Conservation (phyloP, 2,329 filamentous ascomycete genomes). For the Botrytis byssoidea region DNA sequence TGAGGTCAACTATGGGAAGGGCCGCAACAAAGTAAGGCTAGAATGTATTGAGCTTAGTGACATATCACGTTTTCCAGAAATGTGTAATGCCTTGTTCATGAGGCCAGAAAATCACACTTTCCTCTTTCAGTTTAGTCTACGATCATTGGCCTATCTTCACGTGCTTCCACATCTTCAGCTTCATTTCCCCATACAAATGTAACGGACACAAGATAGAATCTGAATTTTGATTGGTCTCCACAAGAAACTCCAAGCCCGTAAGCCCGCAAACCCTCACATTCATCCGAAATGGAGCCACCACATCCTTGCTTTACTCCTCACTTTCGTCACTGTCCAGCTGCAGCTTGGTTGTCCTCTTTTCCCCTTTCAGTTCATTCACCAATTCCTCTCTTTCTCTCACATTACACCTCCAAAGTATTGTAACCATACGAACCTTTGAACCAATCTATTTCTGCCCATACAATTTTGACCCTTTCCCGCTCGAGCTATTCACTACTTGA, state of each 20-base stretch:
- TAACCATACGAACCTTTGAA: not conserved
- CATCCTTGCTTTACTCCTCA: slow-evolving; percentile 9
- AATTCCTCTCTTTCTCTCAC: not conserved
- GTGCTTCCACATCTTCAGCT: not conserved
- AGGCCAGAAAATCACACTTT: not conserved
- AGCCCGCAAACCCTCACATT: not conserved
- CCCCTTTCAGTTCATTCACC: not conserved
- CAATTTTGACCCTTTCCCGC: not conserved
- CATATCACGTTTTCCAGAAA: not conserved
- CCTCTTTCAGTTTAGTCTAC: not conserved
- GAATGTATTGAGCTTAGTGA: not conserved
- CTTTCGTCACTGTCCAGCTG: slow-evolving; percentile 8
- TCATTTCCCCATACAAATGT: not conserved
- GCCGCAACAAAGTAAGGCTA: slow-evolving; percentile 3
- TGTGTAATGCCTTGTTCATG: rapidly evolving
- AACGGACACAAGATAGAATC: not conserved
- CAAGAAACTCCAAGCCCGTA: not conserved
- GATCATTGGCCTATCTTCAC: not conserved
- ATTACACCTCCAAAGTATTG: not conserved
- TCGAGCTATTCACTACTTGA: not conserved
- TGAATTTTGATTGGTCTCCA: slow-evolving; percentile 6
- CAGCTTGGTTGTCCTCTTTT: not conserved
- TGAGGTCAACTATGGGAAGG: slow-evolving; percentile 7
- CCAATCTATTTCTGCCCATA: not conserved
- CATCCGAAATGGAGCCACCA: slow-evolving; percentile 13